phyloP scores from a whole-genome alignment of 169 alveolate species.

The Perkinsus chesapeaki region DNA sequence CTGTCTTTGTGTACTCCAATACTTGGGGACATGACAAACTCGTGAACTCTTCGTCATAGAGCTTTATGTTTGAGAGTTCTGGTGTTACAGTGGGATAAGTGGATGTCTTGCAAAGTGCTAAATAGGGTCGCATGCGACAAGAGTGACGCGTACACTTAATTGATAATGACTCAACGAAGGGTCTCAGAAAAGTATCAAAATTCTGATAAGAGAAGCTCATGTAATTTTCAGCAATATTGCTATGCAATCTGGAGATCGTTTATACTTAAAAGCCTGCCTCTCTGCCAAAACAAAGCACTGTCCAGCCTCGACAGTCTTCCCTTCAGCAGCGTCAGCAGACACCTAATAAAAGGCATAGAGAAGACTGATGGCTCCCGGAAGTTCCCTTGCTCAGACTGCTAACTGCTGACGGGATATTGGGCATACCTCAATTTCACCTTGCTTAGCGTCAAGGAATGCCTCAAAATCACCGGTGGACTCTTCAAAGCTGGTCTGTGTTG shows the following conservation, averaged over 20 bases:
- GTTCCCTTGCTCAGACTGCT: too few species aligned
- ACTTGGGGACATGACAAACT: too few species aligned
- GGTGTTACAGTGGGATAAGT: too few species aligned
- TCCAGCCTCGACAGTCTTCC: neutral
- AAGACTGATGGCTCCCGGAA: neutral
- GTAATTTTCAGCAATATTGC: neutral
- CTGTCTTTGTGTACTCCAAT: too few species aligned
- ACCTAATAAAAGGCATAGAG: neutral
- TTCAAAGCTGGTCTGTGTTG: neutral
- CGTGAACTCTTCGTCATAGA: too few species aligned
- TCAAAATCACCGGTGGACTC: neutral
- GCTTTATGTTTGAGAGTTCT: too few species aligned
- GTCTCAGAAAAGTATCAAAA: neutral
- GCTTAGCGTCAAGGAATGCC: neutral
- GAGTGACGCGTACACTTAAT: too few species aligned
- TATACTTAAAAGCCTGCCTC: neutral
- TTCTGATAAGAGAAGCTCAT: neutral
- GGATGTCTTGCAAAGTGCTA: too few species aligned
- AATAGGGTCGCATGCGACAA: too few species aligned
- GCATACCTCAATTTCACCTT: neutral
- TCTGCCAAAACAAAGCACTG: neutral
- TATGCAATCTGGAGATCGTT: neutral
- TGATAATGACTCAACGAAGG: neutral
- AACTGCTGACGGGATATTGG: too few species aligned
- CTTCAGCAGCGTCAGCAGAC: neutral